Base-by-base conservation (phyloP, 345 rosid species). In the Heritiera fomes region DNA sequence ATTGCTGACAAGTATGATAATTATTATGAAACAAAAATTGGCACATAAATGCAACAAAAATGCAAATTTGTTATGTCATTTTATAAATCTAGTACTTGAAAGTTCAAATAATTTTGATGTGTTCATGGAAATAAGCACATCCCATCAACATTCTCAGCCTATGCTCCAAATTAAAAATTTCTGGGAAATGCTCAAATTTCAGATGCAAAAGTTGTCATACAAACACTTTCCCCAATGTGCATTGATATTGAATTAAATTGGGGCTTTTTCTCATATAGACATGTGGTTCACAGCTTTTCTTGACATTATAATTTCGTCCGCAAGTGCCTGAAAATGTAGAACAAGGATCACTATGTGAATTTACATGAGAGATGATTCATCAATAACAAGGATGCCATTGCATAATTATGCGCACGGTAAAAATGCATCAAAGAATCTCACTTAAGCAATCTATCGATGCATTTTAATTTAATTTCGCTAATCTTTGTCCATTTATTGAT, bases 151-250 rank as follows among this genome's bases (percentile, higher is more conserved):
- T 23, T 23, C 28, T 23, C 28, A 23, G 28, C 28, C 43, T 15
- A 52, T 34, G 61, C 52, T 30, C 43, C 8, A 14, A 28, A 20
- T 20, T 11, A 68, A 45, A 60, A 10, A 4, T 65, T 65, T 20
- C 72, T 14, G 49, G 20, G 45, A 2, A 9, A 12, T 1, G 3
- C 28, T 53, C 6, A 34, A 6, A 30, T 49, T 71, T 50, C 59
- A 68, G 43, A 53, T 34, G 49, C 62, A 18, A 52, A 52, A 34
- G 75, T 72, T 70, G 62, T 38, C 49, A 41, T 85, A 85, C 86
- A 86, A 32, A 23, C 28, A 23, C 86, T 85, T 70, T 85, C 88
- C 63, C 84, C 86, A 12, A 85, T 82, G 75, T 85, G 86, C 88
- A 85, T 81, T 40, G 88, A 85, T 83, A 83, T 85, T 49, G 88